Conservation (phyloP, 2,329 filamentous ascomycete genomes). For the Xylaria sp. region DNA sequence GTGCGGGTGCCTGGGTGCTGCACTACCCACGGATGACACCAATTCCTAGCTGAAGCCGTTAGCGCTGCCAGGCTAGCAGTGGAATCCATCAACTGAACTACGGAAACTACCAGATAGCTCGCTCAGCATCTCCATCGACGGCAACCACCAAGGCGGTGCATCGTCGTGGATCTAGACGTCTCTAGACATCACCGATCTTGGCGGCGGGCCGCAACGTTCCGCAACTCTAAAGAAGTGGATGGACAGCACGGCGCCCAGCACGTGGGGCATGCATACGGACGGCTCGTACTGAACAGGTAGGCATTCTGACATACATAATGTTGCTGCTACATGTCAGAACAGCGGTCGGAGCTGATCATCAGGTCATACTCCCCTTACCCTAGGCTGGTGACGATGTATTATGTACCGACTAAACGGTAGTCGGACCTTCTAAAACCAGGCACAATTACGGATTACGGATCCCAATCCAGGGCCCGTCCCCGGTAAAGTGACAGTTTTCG, state of each 20-base stretch:
- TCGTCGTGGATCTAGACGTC: background rate
- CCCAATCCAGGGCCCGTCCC: background rate
- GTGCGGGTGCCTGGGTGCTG: background rate
- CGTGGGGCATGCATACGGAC: constrained; percentile 17
- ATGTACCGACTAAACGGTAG: background rate
- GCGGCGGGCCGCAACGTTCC: background rate
- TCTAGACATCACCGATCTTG: background rate
- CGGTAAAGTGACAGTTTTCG: background rate
- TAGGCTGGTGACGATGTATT: background rate
- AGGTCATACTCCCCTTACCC: background rate
- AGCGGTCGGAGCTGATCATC: constrained; percentile 7
- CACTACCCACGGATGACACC: background rate
- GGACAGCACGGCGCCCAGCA: constrained; percentile 1
- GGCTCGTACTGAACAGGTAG: constrained; percentile 1
- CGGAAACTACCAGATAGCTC: background rate
- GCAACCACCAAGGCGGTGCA: background rate
- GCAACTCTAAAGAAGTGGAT: background rate
- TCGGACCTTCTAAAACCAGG: too few relatives aligned
- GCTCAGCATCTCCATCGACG: background rate
- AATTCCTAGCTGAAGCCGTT: background rate
- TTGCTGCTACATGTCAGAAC: constrained; percentile 6
- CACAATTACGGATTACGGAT: too few relatives aligned
- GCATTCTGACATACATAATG: too few relatives aligned
- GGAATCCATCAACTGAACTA: background rate
- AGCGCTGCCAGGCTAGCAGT: background rate